Percentiles rank a stretch among this genome's conserved stretches.
These are phyloP conservation scores for Ramalina peruviana DNA, from an alignment of 495 filamentous ascomycete genomes.

Conservation along the genomic window DNA sequence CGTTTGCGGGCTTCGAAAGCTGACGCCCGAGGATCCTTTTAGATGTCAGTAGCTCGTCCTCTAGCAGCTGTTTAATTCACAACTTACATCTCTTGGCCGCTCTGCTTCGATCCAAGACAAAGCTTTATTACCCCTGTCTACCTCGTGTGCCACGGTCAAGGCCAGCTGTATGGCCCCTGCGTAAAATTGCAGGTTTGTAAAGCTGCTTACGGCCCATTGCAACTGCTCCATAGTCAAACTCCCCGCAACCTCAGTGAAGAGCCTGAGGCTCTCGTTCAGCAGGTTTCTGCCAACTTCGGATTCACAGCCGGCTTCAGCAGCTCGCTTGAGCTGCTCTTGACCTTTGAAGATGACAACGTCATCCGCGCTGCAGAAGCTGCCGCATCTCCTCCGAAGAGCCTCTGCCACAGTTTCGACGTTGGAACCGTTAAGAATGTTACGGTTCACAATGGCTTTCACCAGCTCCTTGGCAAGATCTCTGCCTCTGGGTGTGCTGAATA, in stretches of 20 bases:
- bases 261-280: conserved; percentile 72
- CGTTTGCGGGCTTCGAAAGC: conserved; percentile 55
- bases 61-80: neutral
- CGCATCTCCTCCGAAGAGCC: conserved; percentile 76
- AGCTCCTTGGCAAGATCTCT: conserved; percentile 90
- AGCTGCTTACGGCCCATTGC: conserved; percentile 61
- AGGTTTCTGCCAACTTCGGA: conserved; percentile 65
- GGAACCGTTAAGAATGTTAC: conserved; percentile 86
- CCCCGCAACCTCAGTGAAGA: conserved; percentile 78
- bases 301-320: conserved; percentile 60
- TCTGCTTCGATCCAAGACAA: conserved; percentile 61
- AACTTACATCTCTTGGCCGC: conserved; percentile 34
- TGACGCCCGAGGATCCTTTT: conserved; percentile 50
- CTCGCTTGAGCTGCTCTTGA: conserved; percentile 81
- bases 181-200: conserved; percentile 69
- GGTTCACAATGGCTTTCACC: conserved; percentile 95
- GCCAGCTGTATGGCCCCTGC: conserved; percentile 88
- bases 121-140: conserved; percentile 72
- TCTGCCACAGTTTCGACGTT: conserved; percentile 97
- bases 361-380: conserved; percentile 90
- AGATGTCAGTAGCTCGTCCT: conserved; percentile 31
- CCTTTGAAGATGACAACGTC: conserved; percentile 98
- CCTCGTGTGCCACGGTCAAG: conserved; percentile 63
- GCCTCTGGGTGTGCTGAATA: conserved; percentile 66
- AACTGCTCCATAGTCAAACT: conserved; percentile 71